Conservation (phyloP, 148 eudicot species). For the Pouteria glomerata region DNA sequence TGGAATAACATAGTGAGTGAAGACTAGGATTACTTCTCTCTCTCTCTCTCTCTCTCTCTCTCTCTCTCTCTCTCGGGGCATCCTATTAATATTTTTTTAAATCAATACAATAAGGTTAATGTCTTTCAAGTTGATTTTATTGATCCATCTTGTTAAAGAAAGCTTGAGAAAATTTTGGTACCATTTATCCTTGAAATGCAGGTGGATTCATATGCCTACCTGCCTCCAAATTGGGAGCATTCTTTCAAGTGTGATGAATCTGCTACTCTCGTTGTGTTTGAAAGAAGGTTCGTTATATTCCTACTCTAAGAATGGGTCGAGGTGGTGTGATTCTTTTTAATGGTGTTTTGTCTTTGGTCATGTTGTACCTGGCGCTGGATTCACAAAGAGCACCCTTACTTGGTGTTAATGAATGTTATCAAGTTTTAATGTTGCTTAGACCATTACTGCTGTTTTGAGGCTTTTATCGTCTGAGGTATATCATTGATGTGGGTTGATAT, state of each 20-base stretch:
- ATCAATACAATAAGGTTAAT: not conserved
- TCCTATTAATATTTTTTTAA: too few relatives aligned
- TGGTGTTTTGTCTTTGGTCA: not conserved
- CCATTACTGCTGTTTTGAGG: not conserved
- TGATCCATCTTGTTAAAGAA: not conserved
- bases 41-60: too few relatives aligned
- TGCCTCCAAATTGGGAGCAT: constrained; percentile 72
- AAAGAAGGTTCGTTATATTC: constrained; percentile 59
- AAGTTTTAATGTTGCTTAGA: not conserved
- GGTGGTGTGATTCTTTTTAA: not conserved
- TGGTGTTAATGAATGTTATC: not conserved
- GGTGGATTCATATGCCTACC: constrained; percentile 94
- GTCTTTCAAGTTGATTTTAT: not conserved
- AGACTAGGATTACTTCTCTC: too few relatives aligned
- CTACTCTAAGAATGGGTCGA: not conserved
- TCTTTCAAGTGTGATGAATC: constrained; percentile 43
- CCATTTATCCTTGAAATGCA: constrained; percentile 26
- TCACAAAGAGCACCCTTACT: not conserved
- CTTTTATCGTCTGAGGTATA: not conserved
- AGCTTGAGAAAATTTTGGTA: constrained; percentile 1
- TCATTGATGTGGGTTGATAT: not conserved
- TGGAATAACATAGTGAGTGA: too few relatives aligned
- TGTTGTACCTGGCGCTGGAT: not conserved
- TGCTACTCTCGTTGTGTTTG: constrained; percentile 78
- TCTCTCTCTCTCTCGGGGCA: too few relatives aligned